Base-by-base conservation (phyloP, 495 filamentous ascomycete species). In the Lepraria neglecta region DNA sequence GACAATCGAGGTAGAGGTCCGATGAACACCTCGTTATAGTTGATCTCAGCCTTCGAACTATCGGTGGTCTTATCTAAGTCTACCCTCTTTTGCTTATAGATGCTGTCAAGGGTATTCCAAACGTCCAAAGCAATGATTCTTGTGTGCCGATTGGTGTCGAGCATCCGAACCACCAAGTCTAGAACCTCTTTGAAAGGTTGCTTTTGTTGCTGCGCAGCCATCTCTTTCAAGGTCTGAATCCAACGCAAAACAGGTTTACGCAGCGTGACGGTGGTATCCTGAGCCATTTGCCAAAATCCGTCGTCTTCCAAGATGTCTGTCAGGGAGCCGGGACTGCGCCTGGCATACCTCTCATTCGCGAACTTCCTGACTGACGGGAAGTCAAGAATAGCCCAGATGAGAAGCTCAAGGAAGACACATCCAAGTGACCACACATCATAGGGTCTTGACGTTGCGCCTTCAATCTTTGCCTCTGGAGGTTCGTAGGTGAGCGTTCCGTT, bases 371-470 rank as follows among this genome's bases (percentile, higher is more conserved):
- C 52, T 2, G 12, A 3, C 1, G 15, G 15, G 17, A 6, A 62
- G 14, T 30, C 58, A 19, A 30, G 24, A 42, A 56, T 2, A 3
- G 58, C 40, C 64, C 64, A 71, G 0, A 62, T 61, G n/a, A 65
- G 46, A 33, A 68, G 58, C 61, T 80, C 78, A 4, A 80, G 71
- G 56, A 69, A 78, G 12, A 81, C 73, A 56, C 77, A 78, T 14
- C 78, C 78, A 3, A 81, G 70, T 1, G 73, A 74, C 70, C 76
- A 81, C 2, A 80, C 68, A 64, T 81, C 78, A 12, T 73, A 76
- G 11, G 71, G 69, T n/a, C 71, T 68, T 31, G 75, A 75, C 2
- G 76, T 72, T n/a, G 52, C 46, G 3, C 65, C 65, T 56, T 75
- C 65, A 21, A 67, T 58, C n/a, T 68, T 68, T 4, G 72, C 72